Evolutionary conservation across 805 yeast species (phyloP).

Genomic region (Saccharomycopsis vini): DNA sequence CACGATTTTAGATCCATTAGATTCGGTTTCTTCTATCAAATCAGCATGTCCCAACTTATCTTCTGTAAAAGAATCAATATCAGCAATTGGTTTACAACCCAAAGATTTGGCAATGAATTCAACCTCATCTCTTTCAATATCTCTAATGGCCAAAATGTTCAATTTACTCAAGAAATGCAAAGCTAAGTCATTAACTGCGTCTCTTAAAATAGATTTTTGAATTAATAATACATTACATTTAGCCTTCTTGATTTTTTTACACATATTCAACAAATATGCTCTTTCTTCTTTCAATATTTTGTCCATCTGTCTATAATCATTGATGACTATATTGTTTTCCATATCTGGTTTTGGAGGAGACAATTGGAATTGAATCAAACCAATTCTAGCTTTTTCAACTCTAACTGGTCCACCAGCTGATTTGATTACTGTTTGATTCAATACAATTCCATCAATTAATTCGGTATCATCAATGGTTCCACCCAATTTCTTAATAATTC

Average conservation of each 20-base stretch:
- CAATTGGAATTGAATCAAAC: constrained; percentile 83
- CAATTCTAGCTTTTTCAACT: constrained; percentile 88
- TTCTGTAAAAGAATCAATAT: constrained; percentile 85
- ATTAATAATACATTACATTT: constrained; percentile 88
- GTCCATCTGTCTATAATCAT: constrained; percentile 98
- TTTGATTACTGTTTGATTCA: constrained; percentile 84
- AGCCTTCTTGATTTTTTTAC: constrained; percentile 93
- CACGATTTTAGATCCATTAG: constrained; percentile 83
- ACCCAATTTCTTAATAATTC: constrained; percentile 88
- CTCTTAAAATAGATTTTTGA: constrained; percentile 89
- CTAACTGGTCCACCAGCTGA: constrained; percentile 93
- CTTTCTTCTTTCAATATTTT: constrained; percentile 96
- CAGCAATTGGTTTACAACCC: constrained; percentile 95
- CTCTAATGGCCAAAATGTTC: constrained; percentile 89
- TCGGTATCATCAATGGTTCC: constrained; percentile 97
- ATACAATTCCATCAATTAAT: constrained; percentile 84
- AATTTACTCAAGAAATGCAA: constrained; percentile 89
- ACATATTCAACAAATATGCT: constrained; percentile 85
- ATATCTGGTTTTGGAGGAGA: constrained; percentile 97
- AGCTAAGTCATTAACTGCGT: constrained; percentile 90
- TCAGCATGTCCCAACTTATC: constrained; percentile 90
- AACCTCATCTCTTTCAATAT: constrained; percentile 88
- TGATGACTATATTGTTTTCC: constrained; percentile 95
- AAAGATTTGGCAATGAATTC: constrained; percentile 77
- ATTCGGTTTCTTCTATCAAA: constrained; percentile 81